Conservation (phyloP, 129 eudicot species). For the Glebionis coronaria region DNA sequence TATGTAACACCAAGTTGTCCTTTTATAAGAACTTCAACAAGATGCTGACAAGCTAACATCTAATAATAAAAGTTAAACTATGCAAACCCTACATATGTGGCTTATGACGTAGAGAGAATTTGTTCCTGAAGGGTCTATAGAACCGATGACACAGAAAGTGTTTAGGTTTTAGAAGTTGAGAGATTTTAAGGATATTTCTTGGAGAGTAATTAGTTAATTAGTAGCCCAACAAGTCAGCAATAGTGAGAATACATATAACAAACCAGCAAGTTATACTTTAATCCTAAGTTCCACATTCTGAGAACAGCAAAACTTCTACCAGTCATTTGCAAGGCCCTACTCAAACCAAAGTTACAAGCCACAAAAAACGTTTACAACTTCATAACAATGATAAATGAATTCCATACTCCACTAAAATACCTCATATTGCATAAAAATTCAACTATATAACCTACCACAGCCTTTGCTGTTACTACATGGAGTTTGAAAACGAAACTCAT, state of each 20-base stretch:
- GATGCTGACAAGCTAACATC: neutral
- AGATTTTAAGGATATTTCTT: constrained; percentile 7
- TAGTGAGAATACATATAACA: constrained; percentile 2
- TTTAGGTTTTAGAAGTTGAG: neutral
- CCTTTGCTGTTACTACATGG: constrained; percentile 12
- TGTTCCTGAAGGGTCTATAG: neutral
- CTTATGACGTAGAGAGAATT: neutral
- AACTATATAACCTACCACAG: neutral
- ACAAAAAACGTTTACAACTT: constrained; percentile 3
- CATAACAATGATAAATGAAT: neutral
- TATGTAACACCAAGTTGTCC: constrained; percentile 13
- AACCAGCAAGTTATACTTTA: constrained; percentile 1
- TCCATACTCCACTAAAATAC: neutral
- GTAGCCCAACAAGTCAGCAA: constrained; percentile 3
- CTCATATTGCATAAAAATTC: neutral
- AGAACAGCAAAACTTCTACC: neutral
- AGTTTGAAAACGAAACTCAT: neutral
- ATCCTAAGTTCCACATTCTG: neutral
- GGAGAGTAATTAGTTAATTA: constrained; percentile 5
- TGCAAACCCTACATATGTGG: neutral
- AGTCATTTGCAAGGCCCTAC: constrained; percentile 4
- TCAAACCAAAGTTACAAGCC: neutral
- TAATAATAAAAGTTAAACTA: constrained; percentile 1
- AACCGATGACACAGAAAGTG: neutral
- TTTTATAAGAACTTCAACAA: neutral